Percentiles rank a stretch among this genome's conserved stretches.
phyloP scores from a whole-genome alignment of 2,329 filamentous ascomycete genomes.

The Microascus cirrosus region DNA sequence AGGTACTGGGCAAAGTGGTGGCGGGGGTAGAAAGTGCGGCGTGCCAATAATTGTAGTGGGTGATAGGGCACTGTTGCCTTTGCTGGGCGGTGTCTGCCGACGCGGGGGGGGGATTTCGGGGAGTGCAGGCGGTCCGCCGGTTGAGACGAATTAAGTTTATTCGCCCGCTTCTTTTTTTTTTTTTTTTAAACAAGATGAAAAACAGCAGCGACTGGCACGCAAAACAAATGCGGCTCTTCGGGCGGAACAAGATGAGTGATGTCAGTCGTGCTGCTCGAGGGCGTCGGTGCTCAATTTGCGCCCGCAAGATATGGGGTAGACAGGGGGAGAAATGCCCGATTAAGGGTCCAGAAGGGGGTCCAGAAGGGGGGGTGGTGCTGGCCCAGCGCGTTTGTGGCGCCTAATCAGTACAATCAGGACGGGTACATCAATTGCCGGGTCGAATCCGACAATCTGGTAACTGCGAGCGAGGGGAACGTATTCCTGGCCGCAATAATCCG shows the following conservation, averaged over 20 bases:
- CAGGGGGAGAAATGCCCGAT: constrained; percentile 4
- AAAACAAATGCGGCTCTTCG: background rate
- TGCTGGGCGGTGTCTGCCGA: background rate
- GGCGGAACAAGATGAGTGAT: background rate
- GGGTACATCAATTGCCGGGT: background rate
- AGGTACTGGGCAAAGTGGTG: background rate
- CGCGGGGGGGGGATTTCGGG: background rate
- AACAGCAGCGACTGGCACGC: background rate
- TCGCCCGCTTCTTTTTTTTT: background rate
- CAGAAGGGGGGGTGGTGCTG: constrained; percentile 1
- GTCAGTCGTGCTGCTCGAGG: background rate
- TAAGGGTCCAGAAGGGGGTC: constrained; percentile 1
- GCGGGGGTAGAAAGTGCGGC: background rate
- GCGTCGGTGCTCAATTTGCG: constrained; percentile 4
- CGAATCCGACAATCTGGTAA: constrained; percentile 5
- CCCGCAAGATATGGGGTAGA: constrained; percentile 7
- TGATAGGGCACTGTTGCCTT: constrained; percentile 1
- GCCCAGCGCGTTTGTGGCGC: constrained; percentile 4
- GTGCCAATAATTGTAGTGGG: background rate
- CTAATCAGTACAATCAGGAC: constrained; percentile 2
- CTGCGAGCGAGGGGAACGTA: background rate
- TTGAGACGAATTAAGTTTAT: background rate
- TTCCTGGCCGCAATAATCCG: background rate
- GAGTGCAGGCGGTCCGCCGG: background rate
- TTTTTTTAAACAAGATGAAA: background rate